Evolutionary conservation across 371 early-diverging fungal genomes (phyloP), one percentile per base, ranked within the genome.

Genomic region (Mycotypha africana): DNA sequence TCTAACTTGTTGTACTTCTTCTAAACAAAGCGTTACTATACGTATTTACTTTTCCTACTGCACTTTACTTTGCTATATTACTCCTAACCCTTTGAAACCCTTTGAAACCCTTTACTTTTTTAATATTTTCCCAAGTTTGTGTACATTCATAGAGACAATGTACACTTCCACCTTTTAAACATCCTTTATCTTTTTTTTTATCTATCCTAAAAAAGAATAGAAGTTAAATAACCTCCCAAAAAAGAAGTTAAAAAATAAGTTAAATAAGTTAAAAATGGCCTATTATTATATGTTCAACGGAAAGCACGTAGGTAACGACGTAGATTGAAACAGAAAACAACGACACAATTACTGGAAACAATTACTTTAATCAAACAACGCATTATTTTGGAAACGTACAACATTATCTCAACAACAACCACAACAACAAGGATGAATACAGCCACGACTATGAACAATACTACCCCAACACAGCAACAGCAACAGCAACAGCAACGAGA

Each of bases 291-390:
- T 65, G 65, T 60, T 49, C 39, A 65, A 65, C 52, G 65, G 65
- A 60, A 65, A 65, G 45, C 65, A 65, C 65, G 65, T 65, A 60
- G 65, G 65, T 45, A 65, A 65, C 58, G 65, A 65, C 60, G 65
- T 65, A 49, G 65, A 65, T 54, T 65, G 65, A 64, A 60, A 33
- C 42, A 48, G 43, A 57, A 37, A 45, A 23, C 31, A 47, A 39
- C 19, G 45, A 33, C 5, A 33, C n/a, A n/a, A n/a, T n/a, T n/a
- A n/a, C n/a, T n/a, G n/a, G n/a, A n/a, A n/a, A n/a, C n/a, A n/a
- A n/a, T n/a, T n/a, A n/a, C n/a, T n/a, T n/a, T n/a, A n/a, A n/a
- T n/a, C n/a, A n/a, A n/a, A n/a, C n/a, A n/a, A n/a, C n/a, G n/a
- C n/a, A n/a, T n/a, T n/a, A n/a, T n/a, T n/a, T n/a, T n/a, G n/a